These are phyloP conservation scores for Neurospora crassa DNA, from an alignment of 2,329 filamentous ascomycete species.

Conservation along the genomic window DNA sequence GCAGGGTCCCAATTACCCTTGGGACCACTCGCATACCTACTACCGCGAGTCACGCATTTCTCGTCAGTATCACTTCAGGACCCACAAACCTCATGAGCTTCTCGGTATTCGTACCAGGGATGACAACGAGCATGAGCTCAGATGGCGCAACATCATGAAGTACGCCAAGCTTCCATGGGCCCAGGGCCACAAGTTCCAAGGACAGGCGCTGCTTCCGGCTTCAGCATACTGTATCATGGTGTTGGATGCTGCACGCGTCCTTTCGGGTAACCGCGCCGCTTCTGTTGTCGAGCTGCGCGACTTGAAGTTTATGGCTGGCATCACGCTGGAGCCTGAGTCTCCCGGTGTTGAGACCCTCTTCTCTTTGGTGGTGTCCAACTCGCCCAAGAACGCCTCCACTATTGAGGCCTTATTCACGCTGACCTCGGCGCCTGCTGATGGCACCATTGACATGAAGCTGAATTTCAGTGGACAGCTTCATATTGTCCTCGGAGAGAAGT, in stretches of 20 bases:
- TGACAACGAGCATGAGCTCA: conserved; percentile 26
- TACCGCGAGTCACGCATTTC: conserved; percentile 34
- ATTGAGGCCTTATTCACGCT: conserved; percentile 26
- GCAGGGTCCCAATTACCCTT: conserved; percentile 34
- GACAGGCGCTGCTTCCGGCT: conserved; percentile 34
- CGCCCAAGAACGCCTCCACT: conserved; percentile 2
- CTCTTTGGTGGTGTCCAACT: conserved; percentile 20
- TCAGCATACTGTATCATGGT: conserved; percentile 39
- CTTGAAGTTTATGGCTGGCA: conserved; percentile 24
- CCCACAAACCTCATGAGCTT: conserved; percentile 25
- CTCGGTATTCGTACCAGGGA: conserved; percentile 28
- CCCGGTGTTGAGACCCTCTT: conserved; percentile 29
- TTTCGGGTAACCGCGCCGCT: conserved; percentile 18
- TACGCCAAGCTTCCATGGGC: conserved; percentile 30
- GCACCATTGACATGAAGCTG: conserved; percentile 24
- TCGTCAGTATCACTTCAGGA: conserved; percentile 29
- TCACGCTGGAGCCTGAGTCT: conserved; percentile 23
- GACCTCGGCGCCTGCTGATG: conserved; percentile 25
- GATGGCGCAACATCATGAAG: conserved; percentile 33
- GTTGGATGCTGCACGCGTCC: conserved; percentile 29
- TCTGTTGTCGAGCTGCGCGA: conserved; percentile 24
- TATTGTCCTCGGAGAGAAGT: conserved; percentile 23
- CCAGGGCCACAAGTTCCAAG: conserved; percentile 32
- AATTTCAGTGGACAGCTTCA: conserved; percentile 24
- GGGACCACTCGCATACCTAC: conserved; percentile 34